Percentiles rank a stretch among this genome's conserved stretches.
phyloP scores from a whole-genome alignment of 768 basidiomycete species.

The Hericium alpestre region DNA sequence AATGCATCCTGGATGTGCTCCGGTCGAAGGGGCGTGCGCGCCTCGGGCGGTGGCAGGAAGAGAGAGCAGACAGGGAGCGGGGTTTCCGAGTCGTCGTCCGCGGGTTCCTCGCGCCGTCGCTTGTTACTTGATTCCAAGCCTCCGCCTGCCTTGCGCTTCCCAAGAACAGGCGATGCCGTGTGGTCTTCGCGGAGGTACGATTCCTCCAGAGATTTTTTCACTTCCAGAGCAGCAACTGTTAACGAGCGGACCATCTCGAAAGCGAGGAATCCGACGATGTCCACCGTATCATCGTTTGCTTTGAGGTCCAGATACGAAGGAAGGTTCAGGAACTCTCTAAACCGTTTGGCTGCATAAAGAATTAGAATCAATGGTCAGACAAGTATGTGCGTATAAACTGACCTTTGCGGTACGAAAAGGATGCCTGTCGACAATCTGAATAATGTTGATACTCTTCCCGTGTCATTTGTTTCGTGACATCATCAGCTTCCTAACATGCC shows the following conservation, averaged over 20 bases:
- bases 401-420: conserved; percentile 97
- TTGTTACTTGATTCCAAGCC: conserved; percentile 26
- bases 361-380: background rate
- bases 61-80: conserved; percentile 60
- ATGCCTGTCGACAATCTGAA: conserved; percentile 92
- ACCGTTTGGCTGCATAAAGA: conserved; percentile 64
- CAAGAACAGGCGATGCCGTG: conserved; percentile 46
- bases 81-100: conserved; percentile 49
- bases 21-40: conserved; percentile 64
- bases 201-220: conserved; percentile 72
- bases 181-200: conserved; percentile 58
- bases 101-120: conserved; percentile 44
- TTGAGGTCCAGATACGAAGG: conserved; percentile 79
- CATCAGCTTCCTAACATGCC: conserved; percentile 71
- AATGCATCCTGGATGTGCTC: conserved; percentile 91
- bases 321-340: conserved; percentile 88
- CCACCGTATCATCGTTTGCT: conserved; percentile 87
- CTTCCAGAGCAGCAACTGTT: conserved; percentile 76
- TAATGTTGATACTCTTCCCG: conserved; percentile 95
- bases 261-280: conserved; percentile 93
- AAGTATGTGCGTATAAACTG: conserved; percentile 9
- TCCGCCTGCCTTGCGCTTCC: conserved; percentile 52
- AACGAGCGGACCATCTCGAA: conserved; percentile 96
- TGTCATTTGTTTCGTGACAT: conserved; percentile 91
- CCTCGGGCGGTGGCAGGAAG: conserved; percentile 75